Base-by-base conservation (phyloP, 305 asterid species). In the Fraxinus sp. region DNA sequence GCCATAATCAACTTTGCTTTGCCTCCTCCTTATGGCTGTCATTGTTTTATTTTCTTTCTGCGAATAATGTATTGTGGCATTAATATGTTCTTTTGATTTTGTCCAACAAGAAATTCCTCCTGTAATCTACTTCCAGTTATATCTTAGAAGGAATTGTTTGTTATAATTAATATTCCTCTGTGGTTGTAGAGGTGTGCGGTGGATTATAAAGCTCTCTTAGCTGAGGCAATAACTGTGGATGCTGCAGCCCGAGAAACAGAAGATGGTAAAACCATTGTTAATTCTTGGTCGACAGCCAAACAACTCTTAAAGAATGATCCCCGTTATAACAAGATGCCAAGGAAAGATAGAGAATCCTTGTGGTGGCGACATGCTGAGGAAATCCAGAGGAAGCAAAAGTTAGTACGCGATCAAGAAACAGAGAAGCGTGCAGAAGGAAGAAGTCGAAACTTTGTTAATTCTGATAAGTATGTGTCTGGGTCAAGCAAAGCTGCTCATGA, bases 221-320 rank as follows among this genome's bases (percentile, higher is more conserved):
- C 84, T 1, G 97, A 92, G 81, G 89, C 82, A 43, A 83, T 96
- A 85, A 91, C 96, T 73, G 79, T 71, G 20, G 97, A 96, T 81
- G 92, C 91, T 71, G 93, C 93, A 52, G 87, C 91, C 16, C 93
- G 76, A 78, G 97, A 92, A 88, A 90, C 89, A 6, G 90, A 91
- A 89, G 96, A 89, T 59, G 96, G 98, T 32, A 96, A 96, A 87
- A 91, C 98, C 55, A 84, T 85, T 59, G 64, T 91, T 62, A 91
- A 89, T 32, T 96, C 99, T 20, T 96, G 99, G 99, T 94, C 98
- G 46, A 92, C 98, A 24, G 98, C 99, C 64, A 95, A 95, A 82
- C 94, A 81, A 28, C 86, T 90, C 78, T 85, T 96, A 41, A 96
- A 91, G 86, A 89, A 55, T 11, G 98, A 96, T 84, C 93, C 92